phyloP scores from a whole-genome alignment of 352 stramenopile genomes.

The Stephanocyclus meneghinianus region DNA sequence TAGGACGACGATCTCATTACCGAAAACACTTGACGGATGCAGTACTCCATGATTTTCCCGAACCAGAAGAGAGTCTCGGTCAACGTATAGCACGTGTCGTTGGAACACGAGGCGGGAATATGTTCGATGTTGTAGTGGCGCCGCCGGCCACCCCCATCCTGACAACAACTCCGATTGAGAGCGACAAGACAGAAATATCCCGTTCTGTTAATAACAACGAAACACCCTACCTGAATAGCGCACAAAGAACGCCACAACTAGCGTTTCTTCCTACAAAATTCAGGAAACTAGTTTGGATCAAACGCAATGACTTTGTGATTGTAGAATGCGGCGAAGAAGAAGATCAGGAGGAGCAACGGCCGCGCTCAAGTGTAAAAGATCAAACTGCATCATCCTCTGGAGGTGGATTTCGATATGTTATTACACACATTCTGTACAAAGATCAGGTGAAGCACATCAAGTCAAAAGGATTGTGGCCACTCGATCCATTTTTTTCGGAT shows the following conservation, averaged over 20 bases:
- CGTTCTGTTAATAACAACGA: neutral
- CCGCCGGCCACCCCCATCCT: neutral
- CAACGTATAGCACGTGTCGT: constrained; percentile 91
- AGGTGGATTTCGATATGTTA: constrained; percentile 71
- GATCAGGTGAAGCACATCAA: constrained; percentile 98
- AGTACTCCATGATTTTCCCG: constrained; percentile 73
- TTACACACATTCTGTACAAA: constrained; percentile 96
- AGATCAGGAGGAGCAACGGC: constrained; percentile 26
- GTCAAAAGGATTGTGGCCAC: constrained; percentile 89
- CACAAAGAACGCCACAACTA: constrained; percentile 66
- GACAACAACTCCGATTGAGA: constrained; percentile 7
- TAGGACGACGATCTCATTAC: constrained; percentile 78
- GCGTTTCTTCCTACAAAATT: constrained; percentile 97
- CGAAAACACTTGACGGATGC: constrained; percentile 80
- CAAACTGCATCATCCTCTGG: constrained; percentile 5
- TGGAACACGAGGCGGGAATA: constrained; percentile 90
- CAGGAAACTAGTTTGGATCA: constrained; percentile 98
- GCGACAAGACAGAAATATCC: constrained; percentile 2
- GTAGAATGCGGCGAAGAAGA: constrained; percentile 79
- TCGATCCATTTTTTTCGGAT: constrained; percentile 64
- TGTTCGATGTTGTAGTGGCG: constrained; percentile 89
- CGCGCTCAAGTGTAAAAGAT: constrained; percentile 8
- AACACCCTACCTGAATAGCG: neutral
- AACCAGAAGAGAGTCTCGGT: constrained; percentile 81
- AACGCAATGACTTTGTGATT: constrained; percentile 95